phyloP scores from a whole-genome alignment of 2,329 filamentous ascomycete genomes.

The Dactylellina parvicollis region DNA sequence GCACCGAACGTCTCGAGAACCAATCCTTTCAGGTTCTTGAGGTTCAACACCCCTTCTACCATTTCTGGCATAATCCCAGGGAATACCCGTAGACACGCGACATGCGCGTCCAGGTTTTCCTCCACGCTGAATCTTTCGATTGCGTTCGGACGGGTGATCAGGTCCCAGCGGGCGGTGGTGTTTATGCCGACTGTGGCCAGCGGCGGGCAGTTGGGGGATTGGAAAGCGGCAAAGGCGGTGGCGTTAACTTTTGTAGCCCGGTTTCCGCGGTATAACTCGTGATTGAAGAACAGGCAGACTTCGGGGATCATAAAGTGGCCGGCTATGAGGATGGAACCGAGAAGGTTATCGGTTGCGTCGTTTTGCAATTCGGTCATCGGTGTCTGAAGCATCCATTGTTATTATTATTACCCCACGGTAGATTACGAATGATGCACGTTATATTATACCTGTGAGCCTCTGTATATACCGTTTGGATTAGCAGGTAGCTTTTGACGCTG shows the following conservation, averaged over 20 bases:
- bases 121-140: conserved; percentile 79
- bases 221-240: conserved; percentile 86
- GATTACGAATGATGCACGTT: not conserved
- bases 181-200: conserved; percentile 82
- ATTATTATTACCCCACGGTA: not conserved
- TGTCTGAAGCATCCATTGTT: conserved; percentile 70
- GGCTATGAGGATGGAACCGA: conserved; percentile 87
- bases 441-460: conserved; percentile 44
- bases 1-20: conserved; percentile 93
- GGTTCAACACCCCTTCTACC: conserved; percentile 81
- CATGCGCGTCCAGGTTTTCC: conserved; percentile 82
- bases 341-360: conserved; percentile 88
- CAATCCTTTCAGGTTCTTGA: conserved; percentile 80
- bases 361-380: conserved; percentile 91
- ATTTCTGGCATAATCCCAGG: conserved; percentile 93
- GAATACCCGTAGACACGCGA: conserved; percentile 88
- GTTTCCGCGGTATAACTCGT: conserved; percentile 88
- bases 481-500: conserved; percentile 57
- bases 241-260: conserved; percentile 87
- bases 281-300: conserved; percentile 92
- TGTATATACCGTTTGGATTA: conserved; percentile 24
- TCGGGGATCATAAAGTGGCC: conserved; percentile 93
- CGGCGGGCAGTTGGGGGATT: conserved; percentile 84
- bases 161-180: conserved; percentile 81
- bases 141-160: conserved; percentile 77